Evolutionary conservation across 306 rosid species (phyloP).

Genomic region (Ormosia semicastrata): DNA sequence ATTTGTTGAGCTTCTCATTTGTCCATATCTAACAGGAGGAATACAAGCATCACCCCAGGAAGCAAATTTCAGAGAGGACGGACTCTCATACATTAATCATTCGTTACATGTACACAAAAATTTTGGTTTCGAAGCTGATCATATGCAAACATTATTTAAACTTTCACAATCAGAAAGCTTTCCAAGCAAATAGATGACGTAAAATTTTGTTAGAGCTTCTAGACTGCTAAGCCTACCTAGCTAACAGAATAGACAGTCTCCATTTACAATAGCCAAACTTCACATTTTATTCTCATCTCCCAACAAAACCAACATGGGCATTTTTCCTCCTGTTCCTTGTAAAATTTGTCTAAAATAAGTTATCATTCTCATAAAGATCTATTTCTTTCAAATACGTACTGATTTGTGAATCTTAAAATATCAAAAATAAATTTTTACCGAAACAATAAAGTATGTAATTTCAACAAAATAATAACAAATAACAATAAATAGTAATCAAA

Average conservation of each 20-base stretch:
- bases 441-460: too few species aligned
- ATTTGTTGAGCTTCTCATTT: conserved; percentile 25
- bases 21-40: background rate
- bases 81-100: background rate
- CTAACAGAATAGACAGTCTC: background rate
- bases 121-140: background rate
- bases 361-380: too few species aligned
- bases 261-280: background rate
- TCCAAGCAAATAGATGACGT: background rate
- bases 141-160: background rate
- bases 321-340: background rate
- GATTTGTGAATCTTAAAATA: too few species aligned
- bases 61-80: conserved; percentile 6
- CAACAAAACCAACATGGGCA: background rate
- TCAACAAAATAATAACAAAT: too few species aligned
- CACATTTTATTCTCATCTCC: background rate
- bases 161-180: background rate
- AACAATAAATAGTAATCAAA: too few species aligned
- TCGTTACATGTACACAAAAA: background rate
- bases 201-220: background rate
- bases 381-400: too few species aligned
- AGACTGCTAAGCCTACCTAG: background rate
- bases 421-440: too few species aligned
- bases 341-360: too few species aligned
- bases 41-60: background rate